Evolutionary conservation across 225 moss, liverwort and hornwort genomes (phyloP).

Genomic region (Thuidium tamariscinum): DNA sequence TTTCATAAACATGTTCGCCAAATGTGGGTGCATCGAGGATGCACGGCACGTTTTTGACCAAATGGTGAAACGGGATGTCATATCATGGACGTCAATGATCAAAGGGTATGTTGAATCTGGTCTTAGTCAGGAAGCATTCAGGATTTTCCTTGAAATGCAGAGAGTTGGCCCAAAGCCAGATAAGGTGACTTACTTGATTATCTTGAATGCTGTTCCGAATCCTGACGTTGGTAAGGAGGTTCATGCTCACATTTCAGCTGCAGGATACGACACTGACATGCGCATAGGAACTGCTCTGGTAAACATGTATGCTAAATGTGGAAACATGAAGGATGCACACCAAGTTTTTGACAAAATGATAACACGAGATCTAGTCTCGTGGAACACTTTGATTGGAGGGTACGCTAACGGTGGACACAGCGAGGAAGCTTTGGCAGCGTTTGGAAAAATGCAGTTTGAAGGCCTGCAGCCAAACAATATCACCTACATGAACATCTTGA

Average conservation of each 20-base stretch:
- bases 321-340: slow-evolving; percentile 2
- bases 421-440: slow-evolving; percentile 5
- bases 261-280: slow-evolving; percentile 11
- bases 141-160: slow-evolving; percentile 7
- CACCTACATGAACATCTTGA: slow-evolving; percentile 19
- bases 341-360: slow-evolving; percentile 15
- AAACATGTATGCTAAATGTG: slow-evolving; percentile 21
- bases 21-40: slow-evolving; percentile 16
- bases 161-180: slow-evolving; percentile 5
- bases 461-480: slow-evolving; percentile 1
- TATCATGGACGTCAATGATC: slow-evolving; percentile 27
- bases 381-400: slow-evolving; percentile 36
- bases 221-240: slow-evolving; percentile 4
- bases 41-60: slow-evolving; percentile 12
- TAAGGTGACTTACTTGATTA: slow-evolving; percentile 15
- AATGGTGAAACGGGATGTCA: slow-evolving; percentile 22
- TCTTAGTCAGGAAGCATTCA: background rate
- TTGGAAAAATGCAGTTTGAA: slow-evolving; percentile 1
- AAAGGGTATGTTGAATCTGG: slow-evolving; percentile 10
- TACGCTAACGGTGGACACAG: slow-evolving; percentile 9
- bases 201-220: slow-evolving; percentile 16
- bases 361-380: slow-evolving; percentile 1
- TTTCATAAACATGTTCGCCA: slow-evolving; percentile 14
- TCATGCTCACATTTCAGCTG: slow-evolving; percentile 2
- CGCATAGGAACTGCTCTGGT: slow-evolving; percentile 26